Evolutionary conservation across 805 yeast species (phyloP).

Genomic region (Yarrowia keelungensis): DNA sequence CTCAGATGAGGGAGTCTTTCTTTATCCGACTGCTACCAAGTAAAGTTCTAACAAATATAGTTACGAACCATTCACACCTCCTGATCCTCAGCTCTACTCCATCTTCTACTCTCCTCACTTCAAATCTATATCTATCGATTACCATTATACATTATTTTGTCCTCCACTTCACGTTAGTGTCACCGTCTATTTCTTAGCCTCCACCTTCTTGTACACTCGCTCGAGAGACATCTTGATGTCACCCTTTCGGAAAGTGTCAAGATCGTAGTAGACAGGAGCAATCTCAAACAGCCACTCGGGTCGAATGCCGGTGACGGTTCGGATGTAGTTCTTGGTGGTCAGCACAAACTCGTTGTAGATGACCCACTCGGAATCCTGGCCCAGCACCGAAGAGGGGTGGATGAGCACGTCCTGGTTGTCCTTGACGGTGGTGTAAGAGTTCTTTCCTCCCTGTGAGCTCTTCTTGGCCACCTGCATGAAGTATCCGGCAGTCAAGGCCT

Average conservation of each 20-base stretch:
- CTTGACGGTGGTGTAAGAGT: slow-evolving; percentile 85
- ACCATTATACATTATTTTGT: slow-evolving; percentile 34
- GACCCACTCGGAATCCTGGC: slow-evolving; percentile 92
- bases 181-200: slow-evolving; percentile 39
- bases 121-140: slow-evolving; percentile 35
- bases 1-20: too few relatives aligned
- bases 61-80: too few relatives aligned
- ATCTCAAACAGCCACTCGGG: slow-evolving; percentile 92
- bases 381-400: slow-evolving; percentile 91
- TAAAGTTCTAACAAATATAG: too few relatives aligned
- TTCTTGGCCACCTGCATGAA: slow-evolving; percentile 98
- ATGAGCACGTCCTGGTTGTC: slow-evolving; percentile 95
- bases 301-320: slow-evolving; percentile 88
- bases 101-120: too few relatives aligned
- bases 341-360: slow-evolving; percentile 94
- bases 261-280: slow-evolving; percentile 74
- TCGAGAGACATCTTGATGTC: slow-evolving; percentile 75
- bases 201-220: slow-evolving; percentile 58
- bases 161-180: slow-evolving; percentile 21
- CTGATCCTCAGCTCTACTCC: too few relatives aligned
- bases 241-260: slow-evolving; percentile 68
- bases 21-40: too few relatives aligned
- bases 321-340: slow-evolving; percentile 89
- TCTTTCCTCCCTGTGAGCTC: slow-evolving; percentile 52
- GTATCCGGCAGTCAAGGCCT: slow-evolving; percentile 89